Evolutionary conservation across 805 yeast species (phyloP).

Genomic region (Metschnikowia baotianmanensis): DNA sequence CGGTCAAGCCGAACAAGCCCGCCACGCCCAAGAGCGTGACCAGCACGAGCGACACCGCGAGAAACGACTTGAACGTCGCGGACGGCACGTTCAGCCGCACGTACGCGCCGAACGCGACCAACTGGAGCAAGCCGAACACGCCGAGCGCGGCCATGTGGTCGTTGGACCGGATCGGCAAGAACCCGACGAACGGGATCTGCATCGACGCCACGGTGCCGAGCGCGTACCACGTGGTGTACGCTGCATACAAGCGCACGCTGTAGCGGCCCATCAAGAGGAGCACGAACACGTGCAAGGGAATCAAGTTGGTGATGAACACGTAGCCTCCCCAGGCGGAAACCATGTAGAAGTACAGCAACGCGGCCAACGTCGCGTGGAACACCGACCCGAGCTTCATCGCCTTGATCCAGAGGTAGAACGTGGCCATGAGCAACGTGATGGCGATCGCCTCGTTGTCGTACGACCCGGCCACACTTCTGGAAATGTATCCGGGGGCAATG

Average conservation of each 20-base stretch:
- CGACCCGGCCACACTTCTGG: slow-evolving; percentile 97
- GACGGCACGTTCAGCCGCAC: slow-evolving; percentile 71
- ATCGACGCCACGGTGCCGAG: slow-evolving; percentile 96
- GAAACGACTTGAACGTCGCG: slow-evolving; percentile 67
- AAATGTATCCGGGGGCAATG: slow-evolving; percentile 97
- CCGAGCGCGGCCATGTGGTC: slow-evolving; percentile 99
- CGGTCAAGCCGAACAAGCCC: slow-evolving; percentile 77
- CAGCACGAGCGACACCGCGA: slow-evolving; percentile 55
- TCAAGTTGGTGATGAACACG: slow-evolving; percentile 95
- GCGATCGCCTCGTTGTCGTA: slow-evolving; percentile 99
- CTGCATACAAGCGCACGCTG: slow-evolving; percentile 74
- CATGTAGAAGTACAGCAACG: slow-evolving; percentile 94
- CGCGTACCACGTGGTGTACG: slow-evolving; percentile 96
- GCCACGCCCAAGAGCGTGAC: slow-evolving; percentile 62
- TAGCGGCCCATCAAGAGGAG: slow-evolving; percentile 93
- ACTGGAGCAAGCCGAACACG: slow-evolving; percentile 90
- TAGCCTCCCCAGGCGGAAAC: slow-evolving; percentile 99
- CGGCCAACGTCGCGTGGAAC: slow-evolving; percentile 77
- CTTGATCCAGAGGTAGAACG: slow-evolving; percentile 95
- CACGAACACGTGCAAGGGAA: slow-evolving; percentile 92
- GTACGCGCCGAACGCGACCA: slow-evolving; percentile 82
- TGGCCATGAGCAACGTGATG: slow-evolving; percentile 89
- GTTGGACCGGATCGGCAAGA: slow-evolving; percentile 92
- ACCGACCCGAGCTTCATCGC: slow-evolving; percentile 89
- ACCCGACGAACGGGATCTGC: slow-evolving; percentile 99